phyloP scores from a whole-genome alignment of 805 yeast species.

The Tetrapisispora namnaoensis region DNA sequence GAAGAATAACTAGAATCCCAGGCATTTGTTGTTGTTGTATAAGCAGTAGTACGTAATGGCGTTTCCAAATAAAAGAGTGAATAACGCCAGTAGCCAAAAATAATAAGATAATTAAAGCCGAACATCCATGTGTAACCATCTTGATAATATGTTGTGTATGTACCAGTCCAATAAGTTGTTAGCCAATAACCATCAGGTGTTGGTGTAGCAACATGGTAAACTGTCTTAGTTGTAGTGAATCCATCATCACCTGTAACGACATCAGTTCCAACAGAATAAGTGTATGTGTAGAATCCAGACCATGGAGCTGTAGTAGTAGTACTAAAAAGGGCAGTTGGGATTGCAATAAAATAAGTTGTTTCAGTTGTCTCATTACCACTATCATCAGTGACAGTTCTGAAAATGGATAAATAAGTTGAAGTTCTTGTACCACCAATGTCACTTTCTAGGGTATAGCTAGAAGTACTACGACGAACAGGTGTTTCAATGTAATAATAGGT shows the following conservation, averaged over 20 bases:
- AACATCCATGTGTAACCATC: background rate
- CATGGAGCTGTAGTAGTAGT: background rate
- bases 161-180: background rate
- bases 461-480: slow-evolving; percentile 1
- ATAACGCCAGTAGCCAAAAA: background rate
- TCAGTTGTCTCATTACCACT: background rate
- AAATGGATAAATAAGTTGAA: background rate
- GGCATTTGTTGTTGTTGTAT: background rate
- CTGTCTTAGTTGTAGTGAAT: slow-evolving; percentile 1
- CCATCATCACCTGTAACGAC: slow-evolving; percentile 1
- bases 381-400: background rate
- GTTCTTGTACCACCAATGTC: background rate
- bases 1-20: too few species aligned
- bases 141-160: background rate
- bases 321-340: background rate
- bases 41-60: background rate
- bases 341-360: background rate
- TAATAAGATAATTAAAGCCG: background rate
- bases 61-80: background rate
- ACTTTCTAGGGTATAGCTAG: background rate
- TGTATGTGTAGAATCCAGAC: background rate
- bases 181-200: background rate
- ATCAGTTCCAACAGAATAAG: background rate
- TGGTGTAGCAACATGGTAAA: slow-evolving; percentile 7
- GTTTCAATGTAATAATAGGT: slow-evolving; percentile 8